Evolutionary conservation across 805 yeast species (phyloP), one percentile per base, ranked within the genome.

Genomic region (Metschnikowia borealis): DNA sequence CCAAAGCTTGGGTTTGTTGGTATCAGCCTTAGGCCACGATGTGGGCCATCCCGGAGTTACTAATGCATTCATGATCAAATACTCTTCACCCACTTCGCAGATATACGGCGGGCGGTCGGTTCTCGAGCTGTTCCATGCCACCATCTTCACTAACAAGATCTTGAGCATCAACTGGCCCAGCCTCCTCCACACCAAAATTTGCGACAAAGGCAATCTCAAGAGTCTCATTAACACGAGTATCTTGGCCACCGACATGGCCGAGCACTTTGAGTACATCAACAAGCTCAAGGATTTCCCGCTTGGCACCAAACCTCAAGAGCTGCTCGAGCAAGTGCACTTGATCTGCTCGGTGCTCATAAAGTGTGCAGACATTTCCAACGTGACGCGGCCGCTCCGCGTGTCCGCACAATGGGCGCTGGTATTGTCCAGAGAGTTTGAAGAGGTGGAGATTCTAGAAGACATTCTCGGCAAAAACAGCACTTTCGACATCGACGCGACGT

Each of bases 1-100:
- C 31, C 85, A 85, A 57, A 73, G 77, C 2, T 68, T 87, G 43
- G 80, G 86, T 1, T 68, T 89, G 26, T 75, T 88, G 33, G 71
- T 91, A 11, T 87, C 96, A 0, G 94, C 96, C 1, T 69, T 91
- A 39, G 98, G 98, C 47, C 99, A 94, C 69, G 99, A 94, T 66
- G 82, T 88, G 32, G 96, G 97, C 20, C 99, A 94, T 67, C 98
- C 98, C 0, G 99, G 98, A 1, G 82, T 90, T n/a, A 89, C 96
- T 13, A 89, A 89, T 65, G 80, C 81, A 35, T 82, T 89, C 56
- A 70, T 92, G 64, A 70, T 74, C 21, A 73, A 79, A 51, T 64
- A 81, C 58, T 64, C 75, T 7, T 78, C 94, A 0, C 89, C 89
- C 10, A 74, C 89, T 21, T 80, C 92, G 2, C 64, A 68, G 48